Evolutionary conservation across 257 asterid species (phyloP).

Genomic region (Thymus quinquecostatus): DNA sequence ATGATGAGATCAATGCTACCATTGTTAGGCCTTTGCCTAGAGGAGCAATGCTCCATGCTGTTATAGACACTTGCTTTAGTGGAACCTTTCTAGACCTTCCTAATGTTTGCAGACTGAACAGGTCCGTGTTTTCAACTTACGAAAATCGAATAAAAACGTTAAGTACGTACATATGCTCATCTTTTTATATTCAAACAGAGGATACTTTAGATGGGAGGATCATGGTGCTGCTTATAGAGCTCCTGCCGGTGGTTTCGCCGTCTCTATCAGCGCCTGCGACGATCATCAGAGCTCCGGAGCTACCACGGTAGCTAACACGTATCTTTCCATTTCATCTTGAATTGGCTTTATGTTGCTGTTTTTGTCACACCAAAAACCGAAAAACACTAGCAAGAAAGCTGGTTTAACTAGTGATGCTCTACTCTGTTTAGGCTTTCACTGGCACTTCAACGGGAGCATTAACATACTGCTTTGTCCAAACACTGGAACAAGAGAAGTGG

Average conservation of each 20-base stretch:
- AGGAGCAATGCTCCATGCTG: constrained; percentile 79
- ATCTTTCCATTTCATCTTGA: background rate
- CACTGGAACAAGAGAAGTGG: constrained; percentile 53
- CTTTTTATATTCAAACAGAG: constrained; percentile 46
- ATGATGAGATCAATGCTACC: constrained; percentile 75
- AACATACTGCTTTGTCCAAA: constrained; percentile 68
- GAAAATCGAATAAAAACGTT: background rate
- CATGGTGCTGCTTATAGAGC: constrained; percentile 61
- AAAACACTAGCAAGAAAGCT: too few species aligned
- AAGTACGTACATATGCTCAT: too few species aligned
- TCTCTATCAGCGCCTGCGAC: constrained; percentile 83
- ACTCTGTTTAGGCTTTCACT: constrained; percentile 58
- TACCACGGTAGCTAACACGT: constrained; percentile 54
- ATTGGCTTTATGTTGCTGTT: background rate
- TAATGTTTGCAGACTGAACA: constrained; percentile 61
- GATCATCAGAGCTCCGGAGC: constrained; percentile 84
- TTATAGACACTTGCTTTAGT: constrained; percentile 82
- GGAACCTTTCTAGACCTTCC: constrained; percentile 82
- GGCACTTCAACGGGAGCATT: constrained; percentile 67
- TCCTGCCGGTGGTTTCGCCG: constrained; percentile 73
- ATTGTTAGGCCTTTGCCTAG: constrained; percentile 77
- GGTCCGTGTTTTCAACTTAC: constrained; percentile 40
- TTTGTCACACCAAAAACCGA: background rate
- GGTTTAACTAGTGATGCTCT: too few species aligned
- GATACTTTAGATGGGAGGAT: constrained; percentile 69